Evolutionary conservation across 1,139 yeast genomes (phyloP), one percentile per base, ranked within the genome.

Genomic region (Candida frijolesensis): DNA sequence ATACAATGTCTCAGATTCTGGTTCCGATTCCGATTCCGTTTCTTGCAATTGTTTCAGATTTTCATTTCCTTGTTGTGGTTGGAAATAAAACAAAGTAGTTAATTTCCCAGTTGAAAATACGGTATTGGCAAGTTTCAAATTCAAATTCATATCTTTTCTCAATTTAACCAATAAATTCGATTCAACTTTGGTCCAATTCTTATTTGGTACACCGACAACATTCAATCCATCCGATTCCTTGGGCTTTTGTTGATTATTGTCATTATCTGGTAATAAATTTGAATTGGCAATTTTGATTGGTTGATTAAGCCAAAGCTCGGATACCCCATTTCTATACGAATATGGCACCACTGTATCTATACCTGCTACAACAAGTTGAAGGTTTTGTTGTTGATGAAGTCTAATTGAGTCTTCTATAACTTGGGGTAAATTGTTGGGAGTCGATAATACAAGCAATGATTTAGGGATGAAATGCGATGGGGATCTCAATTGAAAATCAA

Each of bases 351-450:
- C 68, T 1, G 81, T 67, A 54, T 81, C 84, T 4, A 79, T 70
- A 8, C 83, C 81, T 0, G 80, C 82, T 11, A 76, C 79, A 6
- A 78, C 61, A 0, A 78, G 67, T 56, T 78, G 81, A n/a, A 78
- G 45, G 5, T 66, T 57, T 7, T 66, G 60, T 6, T n/a, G 22
- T 4, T 67, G 64, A 54, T 65, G 60, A n/a, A 74, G 57, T 0
- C 58, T 52, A 7, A 75, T 67, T 12, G 78, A 59, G 46, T 67
- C 63, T 29, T 67, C 65, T 5, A 78, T 70, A 16, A 71, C 66
- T 2, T 57, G 56, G 7, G 71, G 66, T 33, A 80, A 60, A 50
- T 72, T 70, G 7, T 69, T 61, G 12, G 83, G 81, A 0, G 85
- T 80, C 4, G 83, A 64, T 11, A 77, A 55, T 7, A 79, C 44